Base-by-base conservation (phyloP, 176 grass and related monocot genomes). In the Juncus inflexus region DNA sequence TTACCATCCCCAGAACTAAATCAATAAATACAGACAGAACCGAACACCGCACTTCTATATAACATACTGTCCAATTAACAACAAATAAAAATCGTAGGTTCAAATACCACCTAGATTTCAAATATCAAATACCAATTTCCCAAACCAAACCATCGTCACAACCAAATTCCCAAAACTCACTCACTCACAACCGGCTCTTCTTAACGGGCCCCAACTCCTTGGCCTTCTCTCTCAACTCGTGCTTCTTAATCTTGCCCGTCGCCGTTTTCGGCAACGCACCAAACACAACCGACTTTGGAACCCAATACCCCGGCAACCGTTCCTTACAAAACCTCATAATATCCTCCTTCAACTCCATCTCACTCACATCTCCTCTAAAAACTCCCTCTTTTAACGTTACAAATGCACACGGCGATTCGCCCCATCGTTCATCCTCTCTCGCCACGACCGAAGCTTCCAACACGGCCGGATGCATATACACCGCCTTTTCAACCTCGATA, bases 241-340 rank as follows among this genome's bases (percentile, higher is more conserved):
- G 82, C 82, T 97, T 97, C 80, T 97, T 97, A 50, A 97, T 86
- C 80, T 97, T 97, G 28, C 92, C 92, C 0, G 92, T 97, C 0
- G 92, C 87, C 4, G 92, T 97, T 85, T 97, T 97, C 0, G 92
- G 92, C 70, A 97, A 77, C 39, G 82, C 59, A 37, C 92, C 87
- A n/a, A 97, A 97, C 72, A 97, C 77, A 0, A 97, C 85, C 4
- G 92, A 97, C 61, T 97, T 97, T 5, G 92, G 92, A 14, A 97
- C 84, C 92, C 92, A 97, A 13, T 97, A 97, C 0, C 83, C 85
- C 5, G 92, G 92, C 50, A 97, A 68, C 68, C 76, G 85, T 50
- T 86, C 79, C 5, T 86, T 88, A 67, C 92, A 91, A 41, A 97
- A 86, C 56, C 38, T 77, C 70, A 91, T 81, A 62, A 97, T 80